Conservation (phyloP, 1,284 basidiomycete species). For the Blastosporella zonata region DNA sequence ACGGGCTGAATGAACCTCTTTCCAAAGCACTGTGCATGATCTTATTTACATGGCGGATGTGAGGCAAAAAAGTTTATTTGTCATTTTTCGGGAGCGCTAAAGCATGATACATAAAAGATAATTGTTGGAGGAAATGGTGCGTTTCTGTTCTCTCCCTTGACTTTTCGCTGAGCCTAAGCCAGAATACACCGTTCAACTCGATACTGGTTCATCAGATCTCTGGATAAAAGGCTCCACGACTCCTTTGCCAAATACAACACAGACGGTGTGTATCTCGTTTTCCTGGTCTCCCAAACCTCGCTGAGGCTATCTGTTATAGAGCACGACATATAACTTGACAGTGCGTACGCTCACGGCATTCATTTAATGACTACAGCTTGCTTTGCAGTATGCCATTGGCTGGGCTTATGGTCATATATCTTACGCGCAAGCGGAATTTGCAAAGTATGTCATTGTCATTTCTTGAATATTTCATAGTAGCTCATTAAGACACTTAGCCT, state of each 20-base stretch:
- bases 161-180: slow-evolving; percentile 5
- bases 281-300: slow-evolving; percentile 10
- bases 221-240: slow-evolving; percentile 58
- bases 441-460: slow-evolving; percentile 48
- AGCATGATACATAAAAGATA: slow-evolving; percentile 39
- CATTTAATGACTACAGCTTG: slow-evolving; percentile 6
- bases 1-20: not conserved
- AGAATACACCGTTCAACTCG: slow-evolving; percentile 72
- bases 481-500: slow-evolving; percentile 41
- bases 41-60: slow-evolving; percentile 75
- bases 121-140: slow-evolving; percentile 62
- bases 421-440: slow-evolving; percentile 61
- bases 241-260: slow-evolving; percentile 49
- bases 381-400: slow-evolving; percentile 68
- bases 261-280: slow-evolving; percentile 44
- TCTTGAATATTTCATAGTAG: slow-evolving; percentile 2
- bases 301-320: slow-evolving; percentile 22
- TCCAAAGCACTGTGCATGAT: slow-evolving; percentile 63
- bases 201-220: slow-evolving; percentile 81
- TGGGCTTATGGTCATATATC: slow-evolving; percentile 66
- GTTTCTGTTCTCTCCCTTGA: not conserved
- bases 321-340: slow-evolving; percentile 57
- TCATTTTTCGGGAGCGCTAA: slow-evolving; percentile 8
- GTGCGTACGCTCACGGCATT: slow-evolving; percentile 35
- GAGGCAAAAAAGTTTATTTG: slow-evolving; percentile 27